Base-by-base conservation (phyloP, 208 protist species). In the Trypanosoma melophagium region DNA sequence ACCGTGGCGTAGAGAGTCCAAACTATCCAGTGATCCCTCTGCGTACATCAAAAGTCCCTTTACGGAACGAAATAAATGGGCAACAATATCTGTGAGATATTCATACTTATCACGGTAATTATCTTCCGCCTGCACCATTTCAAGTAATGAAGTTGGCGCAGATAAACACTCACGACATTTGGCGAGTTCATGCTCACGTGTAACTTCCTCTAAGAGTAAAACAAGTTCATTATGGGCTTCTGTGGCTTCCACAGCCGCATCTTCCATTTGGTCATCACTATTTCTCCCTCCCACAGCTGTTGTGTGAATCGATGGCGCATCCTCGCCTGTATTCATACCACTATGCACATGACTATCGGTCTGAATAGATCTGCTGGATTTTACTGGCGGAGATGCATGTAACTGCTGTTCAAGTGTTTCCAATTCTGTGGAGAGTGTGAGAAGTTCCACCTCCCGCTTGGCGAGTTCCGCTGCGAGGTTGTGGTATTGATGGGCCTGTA, bases 401-500 rank as follows among this genome's bases (percentile, higher is more conserved):
- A 74, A 45, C 44, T 67, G 51, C 28, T 62, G 60, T 58, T 87
- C 71, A 17, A 81, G 50, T 44, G 72, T 66, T 21, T 84, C 79
- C 41, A 89, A 55, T 24, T 77, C 72, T n/a, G 56, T 59, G 3
- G 58, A 58, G 45, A 87, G 69, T 45, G 57, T 45, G 8, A 77
- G 60, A 10, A 73, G 19, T 47, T 89, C 81, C 49, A 73, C 70
- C 63, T 87, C 85, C 5, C 77, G 74, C 17, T 75, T 72, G 8
- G 89, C 80, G 9, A 95, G 76, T 73, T 90, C 80, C 3, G 75
- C 66, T 40, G 81, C 81, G n/a, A 95, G 72, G 42, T 77, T 72
- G 74, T 95, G 86, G 45, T 85, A 90, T 72, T 92, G 86, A 53
- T 90, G 80, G 21, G 83, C 80, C 65, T 89, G 84, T 1, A 82